These are phyloP conservation scores for Arthrobotrys pseudoclavata DNA, from an alignment of 2,329 filamentous ascomycete genomes.

Conservation along the genomic window DNA sequence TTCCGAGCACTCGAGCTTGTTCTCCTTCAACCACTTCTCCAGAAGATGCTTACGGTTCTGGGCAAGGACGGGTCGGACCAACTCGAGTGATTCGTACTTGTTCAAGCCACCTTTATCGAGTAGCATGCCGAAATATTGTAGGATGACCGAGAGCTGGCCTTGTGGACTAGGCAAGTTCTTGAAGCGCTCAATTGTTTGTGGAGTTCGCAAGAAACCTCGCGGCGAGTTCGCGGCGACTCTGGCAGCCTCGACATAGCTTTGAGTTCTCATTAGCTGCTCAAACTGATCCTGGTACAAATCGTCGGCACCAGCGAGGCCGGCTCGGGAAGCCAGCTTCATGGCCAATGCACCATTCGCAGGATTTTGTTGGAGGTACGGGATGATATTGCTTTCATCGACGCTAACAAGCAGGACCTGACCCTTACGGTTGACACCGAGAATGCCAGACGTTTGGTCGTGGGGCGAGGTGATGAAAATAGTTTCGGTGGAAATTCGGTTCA, in stretches of 20 bases:
- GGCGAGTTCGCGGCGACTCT: conserved; percentile 98
- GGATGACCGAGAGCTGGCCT: conserved; percentile 90
- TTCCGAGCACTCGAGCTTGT: conserved; percentile 95
- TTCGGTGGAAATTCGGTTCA: conserved; percentile 99
- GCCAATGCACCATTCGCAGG: conserved; percentile 93
- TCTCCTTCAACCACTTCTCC: conserved; percentile 97
- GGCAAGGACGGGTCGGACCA: conserved; percentile 89
- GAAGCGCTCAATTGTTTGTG: conserved; percentile 95
- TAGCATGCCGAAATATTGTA: conserved; percentile 98
- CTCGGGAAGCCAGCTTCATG: conserved; percentile 94
- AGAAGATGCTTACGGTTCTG: conserved; percentile 96
- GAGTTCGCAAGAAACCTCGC: conserved; percentile 91
- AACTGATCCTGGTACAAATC: conserved; percentile 94
- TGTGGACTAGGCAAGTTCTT: conserved; percentile 85
- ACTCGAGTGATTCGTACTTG: conserved; percentile 91
- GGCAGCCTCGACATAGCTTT: conserved; percentile 87
- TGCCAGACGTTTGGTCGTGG: conserved; percentile 85
- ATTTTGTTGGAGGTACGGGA: conserved; percentile 95
- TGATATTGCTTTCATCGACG: conserved; percentile 89
- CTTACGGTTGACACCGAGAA: conserved; percentile 96
- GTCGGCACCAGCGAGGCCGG: conserved; percentile 92
- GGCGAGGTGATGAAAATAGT: conserved; percentile 96
- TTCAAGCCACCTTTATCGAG: conserved; percentile 95
- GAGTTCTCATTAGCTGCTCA: conserved; percentile 83
- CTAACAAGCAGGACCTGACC: conserved; percentile 95